Percentiles rank a stretch among this genome's conserved stretches.
Conservation (phyloP, 2,329 filamentous ascomycete species). For the Hymenoscyphus fraxineus region DNA sequence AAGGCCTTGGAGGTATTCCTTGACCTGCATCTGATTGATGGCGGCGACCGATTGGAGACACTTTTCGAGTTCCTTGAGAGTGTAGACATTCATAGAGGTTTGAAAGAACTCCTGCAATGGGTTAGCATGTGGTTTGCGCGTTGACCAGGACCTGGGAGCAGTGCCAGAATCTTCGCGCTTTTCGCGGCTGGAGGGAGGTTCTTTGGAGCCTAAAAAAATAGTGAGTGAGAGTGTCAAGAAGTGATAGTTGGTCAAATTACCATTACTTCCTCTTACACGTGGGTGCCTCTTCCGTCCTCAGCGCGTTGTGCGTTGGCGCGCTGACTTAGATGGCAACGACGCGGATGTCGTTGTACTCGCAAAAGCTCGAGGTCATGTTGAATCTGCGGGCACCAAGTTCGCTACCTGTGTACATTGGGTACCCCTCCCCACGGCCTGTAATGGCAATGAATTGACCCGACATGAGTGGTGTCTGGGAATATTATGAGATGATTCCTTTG, state of each 20-base stretch:
- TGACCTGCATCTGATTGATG: slow-evolving; percentile 64
- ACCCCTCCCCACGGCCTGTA: not conserved
- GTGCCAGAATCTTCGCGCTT: slow-evolving; percentile 9
- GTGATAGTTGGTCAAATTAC: not conserved
- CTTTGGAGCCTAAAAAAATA: slow-evolving; percentile 45
- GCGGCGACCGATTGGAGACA: slow-evolving; percentile 56
- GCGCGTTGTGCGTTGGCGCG: not conserved
- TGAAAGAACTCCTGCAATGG: slow-evolving; percentile 47
- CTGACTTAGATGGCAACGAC: not conserved
- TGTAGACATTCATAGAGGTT: slow-evolving; percentile 57
- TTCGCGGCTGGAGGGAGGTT: slow-evolving; percentile 54
- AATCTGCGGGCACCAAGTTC: not conserved
- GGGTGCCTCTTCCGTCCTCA: not conserved
- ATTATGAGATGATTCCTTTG: not conserved
- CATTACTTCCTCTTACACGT: not conserved
- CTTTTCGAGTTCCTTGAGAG: slow-evolving; percentile 66
- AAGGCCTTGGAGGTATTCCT: slow-evolving; percentile 62
- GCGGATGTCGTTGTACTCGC: not conserved
- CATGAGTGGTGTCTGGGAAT: not conserved
- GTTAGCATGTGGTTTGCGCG: too few relatives aligned
- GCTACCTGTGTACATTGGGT: not conserved
- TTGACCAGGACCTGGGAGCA: too few relatives aligned
- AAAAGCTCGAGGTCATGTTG: not conserved
- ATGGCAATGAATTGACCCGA: not conserved
- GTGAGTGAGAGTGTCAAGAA: slow-evolving; percentile 4